A percentile compares a stretch with the other conserved stretches of the same genome.
These are phyloP conservation scores for Cephalotrichum gorgonifer DNA, from an alignment of 2,329 filamentous ascomycete species.

Conservation along the genomic window DNA sequence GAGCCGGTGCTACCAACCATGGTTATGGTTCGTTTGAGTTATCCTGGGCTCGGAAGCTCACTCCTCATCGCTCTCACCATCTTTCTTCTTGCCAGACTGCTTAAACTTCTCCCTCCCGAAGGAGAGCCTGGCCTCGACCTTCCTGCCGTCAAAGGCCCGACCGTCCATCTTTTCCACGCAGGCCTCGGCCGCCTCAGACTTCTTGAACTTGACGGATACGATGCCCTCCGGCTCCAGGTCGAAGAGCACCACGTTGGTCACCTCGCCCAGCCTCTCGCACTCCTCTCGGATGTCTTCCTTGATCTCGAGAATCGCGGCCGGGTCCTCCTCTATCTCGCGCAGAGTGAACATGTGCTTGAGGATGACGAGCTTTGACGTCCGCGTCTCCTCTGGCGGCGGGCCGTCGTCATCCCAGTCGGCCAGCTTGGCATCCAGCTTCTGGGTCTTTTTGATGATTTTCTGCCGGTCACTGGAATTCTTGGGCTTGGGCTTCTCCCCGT, in stretches of 20 bases:
- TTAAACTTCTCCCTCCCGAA: conserved; percentile 64
- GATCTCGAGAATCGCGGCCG: conserved; percentile 75
- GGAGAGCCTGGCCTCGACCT: conserved; percentile 61
- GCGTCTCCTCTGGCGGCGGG: conserved; percentile 30
- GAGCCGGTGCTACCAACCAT: not conserved
- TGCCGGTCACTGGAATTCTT: conserved; percentile 62
- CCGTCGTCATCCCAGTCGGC: conserved; percentile 95
- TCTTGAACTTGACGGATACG: conserved; percentile 72
- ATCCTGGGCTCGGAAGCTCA: not conserved
- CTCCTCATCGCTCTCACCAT: conserved; percentile 21
- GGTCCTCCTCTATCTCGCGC: conserved; percentile 74
- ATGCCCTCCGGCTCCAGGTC: conserved; percentile 80
- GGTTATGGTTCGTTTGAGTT: not conserved
- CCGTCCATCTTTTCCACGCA: conserved; percentile 73
- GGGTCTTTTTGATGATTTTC: conserved; percentile 84
- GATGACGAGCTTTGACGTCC: conserved; percentile 64
- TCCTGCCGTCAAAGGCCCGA: conserved; percentile 63
- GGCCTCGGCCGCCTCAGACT: conserved; percentile 56
- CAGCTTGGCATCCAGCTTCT: conserved; percentile 83
- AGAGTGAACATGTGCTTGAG: conserved; percentile 91
- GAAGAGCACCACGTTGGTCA: conserved; percentile 86
- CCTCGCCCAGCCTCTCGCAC: conserved; percentile 72
- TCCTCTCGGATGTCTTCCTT: conserved; percentile 91
- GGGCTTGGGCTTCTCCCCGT: conserved; percentile 31
- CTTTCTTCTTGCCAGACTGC: conserved; percentile 50